phyloP scores from a whole-genome alignment of 345 rosid genomes.

The Eucalyptus regnans region DNA sequence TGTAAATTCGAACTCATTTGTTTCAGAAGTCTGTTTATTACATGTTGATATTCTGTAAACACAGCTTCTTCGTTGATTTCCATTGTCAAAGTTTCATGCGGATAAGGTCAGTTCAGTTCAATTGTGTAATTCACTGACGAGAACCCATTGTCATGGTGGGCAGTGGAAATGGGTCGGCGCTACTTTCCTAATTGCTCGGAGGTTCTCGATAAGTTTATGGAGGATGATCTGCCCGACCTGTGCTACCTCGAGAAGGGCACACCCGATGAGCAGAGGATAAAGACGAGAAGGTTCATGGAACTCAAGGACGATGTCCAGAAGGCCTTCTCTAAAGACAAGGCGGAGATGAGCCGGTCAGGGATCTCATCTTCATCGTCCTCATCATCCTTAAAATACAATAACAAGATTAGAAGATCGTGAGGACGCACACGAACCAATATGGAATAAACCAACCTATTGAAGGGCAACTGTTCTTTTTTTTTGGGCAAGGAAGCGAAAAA shows the following conservation, averaged over 20 bases:
- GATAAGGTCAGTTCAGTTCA: background rate
- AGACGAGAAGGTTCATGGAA: slow-evolving; percentile 64
- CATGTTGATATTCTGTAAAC: background rate
- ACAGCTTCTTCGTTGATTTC: background rate
- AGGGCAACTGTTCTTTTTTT: background rate
- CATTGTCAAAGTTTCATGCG: background rate
- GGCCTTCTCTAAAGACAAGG: slow-evolving; percentile 85
- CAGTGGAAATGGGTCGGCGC: slow-evolving; percentile 86
- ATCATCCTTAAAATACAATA: slow-evolving; percentile 25
- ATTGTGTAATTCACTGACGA: background rate
- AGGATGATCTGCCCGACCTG: slow-evolving; percentile 84
- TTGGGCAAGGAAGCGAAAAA: background rate
- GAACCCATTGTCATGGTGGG: background rate
- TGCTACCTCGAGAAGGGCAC: slow-evolving; percentile 63
- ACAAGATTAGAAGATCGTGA: slow-evolving; percentile 21
- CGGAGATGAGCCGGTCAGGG: slow-evolving; percentile 34
- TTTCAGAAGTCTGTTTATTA: background rate
- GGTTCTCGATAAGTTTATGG: slow-evolving; percentile 94
- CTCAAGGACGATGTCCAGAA: slow-evolving; percentile 74
- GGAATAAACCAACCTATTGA: background rate
- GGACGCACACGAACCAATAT: background rate
- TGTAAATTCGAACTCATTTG: background rate
- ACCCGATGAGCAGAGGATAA: slow-evolving; percentile 44
- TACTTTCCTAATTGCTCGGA: slow-evolving; percentile 79
- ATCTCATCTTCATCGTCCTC: slow-evolving; percentile 58